Evolutionary conservation across 768 basidiomycete genomes (phyloP).

Genomic region (Naganishia antarctica): DNA sequence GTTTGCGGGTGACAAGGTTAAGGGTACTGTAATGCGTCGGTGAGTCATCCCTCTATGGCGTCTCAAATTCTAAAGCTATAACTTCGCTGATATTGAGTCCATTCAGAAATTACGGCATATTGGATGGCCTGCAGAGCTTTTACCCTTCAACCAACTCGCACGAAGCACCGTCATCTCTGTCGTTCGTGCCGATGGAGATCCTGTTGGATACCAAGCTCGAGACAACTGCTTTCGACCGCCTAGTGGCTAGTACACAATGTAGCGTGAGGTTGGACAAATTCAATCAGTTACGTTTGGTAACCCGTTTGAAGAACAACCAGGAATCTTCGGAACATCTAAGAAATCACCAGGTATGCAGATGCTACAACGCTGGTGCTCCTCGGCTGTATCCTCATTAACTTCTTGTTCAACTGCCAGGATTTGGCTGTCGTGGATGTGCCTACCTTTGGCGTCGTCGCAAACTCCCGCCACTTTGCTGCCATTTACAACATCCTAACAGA

Average conservation of each 20-base stretch:
- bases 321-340: conserved; percentile 56
- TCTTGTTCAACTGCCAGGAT: conserved; percentile 57
- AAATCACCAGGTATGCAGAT: conserved; percentile 58
- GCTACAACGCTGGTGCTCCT: not conserved
- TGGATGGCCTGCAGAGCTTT: conserved; percentile 82
- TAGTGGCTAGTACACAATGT: conserved; percentile 83
- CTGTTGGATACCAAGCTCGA: conserved; percentile 79
- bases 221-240: conserved; percentile 73
- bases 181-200: conserved; percentile 79
- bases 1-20: conserved; percentile 74
- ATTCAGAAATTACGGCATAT: conserved; percentile 66
- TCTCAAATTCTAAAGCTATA: not conserved
- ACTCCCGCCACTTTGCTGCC: conserved; percentile 71
- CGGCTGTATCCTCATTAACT: not conserved
- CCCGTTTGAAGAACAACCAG: conserved; percentile 52
- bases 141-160: conserved; percentile 55
- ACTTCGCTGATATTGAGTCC: not conserved
- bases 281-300: conserved; percentile 79
- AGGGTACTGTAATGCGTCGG: conserved; percentile 80
- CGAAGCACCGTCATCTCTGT: conserved; percentile 24
- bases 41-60: conserved; percentile 45
- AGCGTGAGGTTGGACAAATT: conserved; percentile 88
- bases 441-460: conserved; percentile 78
- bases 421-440: conserved; percentile 75
- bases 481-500: conserved; percentile 83